Percentiles rank a stretch among this genome's conserved stretches.
These are phyloP conservation scores for Boletus coccyginus DNA, from an alignment of 768 basidiomycete species.

Conservation along the genomic window DNA sequence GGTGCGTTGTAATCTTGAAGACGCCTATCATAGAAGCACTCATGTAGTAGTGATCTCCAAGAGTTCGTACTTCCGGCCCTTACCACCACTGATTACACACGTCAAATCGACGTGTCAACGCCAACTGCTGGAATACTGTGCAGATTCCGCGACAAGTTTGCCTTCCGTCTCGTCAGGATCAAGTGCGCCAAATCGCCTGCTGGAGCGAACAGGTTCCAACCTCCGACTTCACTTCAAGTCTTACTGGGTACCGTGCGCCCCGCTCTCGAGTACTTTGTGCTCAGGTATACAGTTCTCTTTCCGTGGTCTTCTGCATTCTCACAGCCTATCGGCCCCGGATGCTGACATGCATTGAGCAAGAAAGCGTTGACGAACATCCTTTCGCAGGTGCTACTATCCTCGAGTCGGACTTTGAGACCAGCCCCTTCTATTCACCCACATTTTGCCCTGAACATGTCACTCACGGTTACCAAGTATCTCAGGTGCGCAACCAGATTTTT, in stretches of 20 bases:
- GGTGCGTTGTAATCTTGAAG: too few species aligned
- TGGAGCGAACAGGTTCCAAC: slow-evolving; percentile 1
- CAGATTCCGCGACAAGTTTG: slow-evolving; percentile 15
- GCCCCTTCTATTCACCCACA: slow-evolving; percentile 1
- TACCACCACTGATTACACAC: not conserved
- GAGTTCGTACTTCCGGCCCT: too few species aligned
- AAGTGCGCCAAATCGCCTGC: slow-evolving; percentile 12
- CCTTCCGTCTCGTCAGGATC: slow-evolving; percentile 11
- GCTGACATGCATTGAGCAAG: not conserved
- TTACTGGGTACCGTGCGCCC: not conserved
- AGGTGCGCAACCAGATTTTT: slow-evolving; percentile 5
- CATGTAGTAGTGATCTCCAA: too few species aligned
- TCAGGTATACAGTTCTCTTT: not conserved
- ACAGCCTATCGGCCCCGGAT: slow-evolving; percentile 1
- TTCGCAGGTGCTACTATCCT: too few species aligned
- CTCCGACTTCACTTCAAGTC: slow-evolving; percentile 7
- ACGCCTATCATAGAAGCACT: too few species aligned
- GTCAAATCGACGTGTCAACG: slow-evolving; percentile 13
- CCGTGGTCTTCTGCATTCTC: not conserved
- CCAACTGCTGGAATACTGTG: slow-evolving; percentile 9
- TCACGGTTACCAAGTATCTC: slow-evolving; percentile 6
- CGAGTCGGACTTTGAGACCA: too few species aligned
- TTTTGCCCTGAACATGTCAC: slow-evolving; percentile 8
- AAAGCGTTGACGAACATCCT: too few species aligned
- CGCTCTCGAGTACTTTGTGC: slow-evolving; percentile 9